Evolutionary conservation across 441 rosid species (phyloP).

Genomic region (Corymbia citriodora): DNA sequence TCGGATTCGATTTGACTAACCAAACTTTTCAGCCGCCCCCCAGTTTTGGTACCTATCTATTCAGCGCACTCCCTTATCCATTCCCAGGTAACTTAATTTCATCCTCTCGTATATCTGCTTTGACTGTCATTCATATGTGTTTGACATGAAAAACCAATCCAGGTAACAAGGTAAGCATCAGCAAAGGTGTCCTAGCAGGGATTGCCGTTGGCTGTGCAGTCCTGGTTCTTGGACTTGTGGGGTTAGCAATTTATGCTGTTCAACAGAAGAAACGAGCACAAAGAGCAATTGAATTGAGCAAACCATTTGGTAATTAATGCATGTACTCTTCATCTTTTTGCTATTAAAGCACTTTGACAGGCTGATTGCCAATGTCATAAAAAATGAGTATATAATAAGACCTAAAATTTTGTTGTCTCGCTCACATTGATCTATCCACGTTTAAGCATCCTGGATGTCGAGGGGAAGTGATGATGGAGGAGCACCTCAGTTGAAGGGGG

Average conservation of each 20-base stretch:
- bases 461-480: slow-evolving; percentile 85
- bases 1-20: slow-evolving; percentile 67
- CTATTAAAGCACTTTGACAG: not conserved
- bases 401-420: not conserved
- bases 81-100: slow-evolving; percentile 57
- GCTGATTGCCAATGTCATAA: not conserved
- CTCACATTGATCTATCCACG: not conserved
- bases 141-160: slow-evolving; percentile 8
- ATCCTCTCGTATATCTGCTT: not conserved
- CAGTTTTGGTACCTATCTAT: slow-evolving; percentile 76
- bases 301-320: slow-evolving; percentile 66
- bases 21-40: slow-evolving; percentile 87
- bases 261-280: slow-evolving; percentile 94
- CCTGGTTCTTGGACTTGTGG: slow-evolving; percentile 60
- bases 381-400: not conserved
- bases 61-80: slow-evolving; percentile 70
- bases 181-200: slow-evolving; percentile 37
- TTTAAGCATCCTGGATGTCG: slow-evolving; percentile 81
- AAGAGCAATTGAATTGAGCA: slow-evolving; percentile 68
- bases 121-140: not conserved
- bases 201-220: slow-evolving; percentile 43
- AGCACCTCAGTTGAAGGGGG: slow-evolving; percentile 92
- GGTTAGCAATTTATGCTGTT: slow-evolving; percentile 64
- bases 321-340: not conserved
- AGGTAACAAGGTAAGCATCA: slow-evolving; percentile 39